Conservation (phyloP, 371 early-diverging fungal species). For the Mucor saturninus region DNA sequence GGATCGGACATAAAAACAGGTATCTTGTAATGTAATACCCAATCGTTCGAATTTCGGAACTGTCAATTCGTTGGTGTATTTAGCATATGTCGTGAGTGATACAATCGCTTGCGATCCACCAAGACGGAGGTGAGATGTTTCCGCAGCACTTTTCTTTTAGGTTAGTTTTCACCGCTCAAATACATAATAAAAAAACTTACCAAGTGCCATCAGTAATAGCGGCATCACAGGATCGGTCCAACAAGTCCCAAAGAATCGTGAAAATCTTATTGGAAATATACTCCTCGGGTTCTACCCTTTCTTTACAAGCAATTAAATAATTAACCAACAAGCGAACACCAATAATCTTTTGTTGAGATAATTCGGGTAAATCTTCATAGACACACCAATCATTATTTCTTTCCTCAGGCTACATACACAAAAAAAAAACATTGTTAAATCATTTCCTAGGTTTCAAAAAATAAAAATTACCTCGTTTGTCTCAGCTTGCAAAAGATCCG, state of each 20-base stretch:
- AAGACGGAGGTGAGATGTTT: constrained; percentile 59
- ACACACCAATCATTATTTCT: constrained; percentile 38
- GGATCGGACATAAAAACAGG: constrained; percentile 83
- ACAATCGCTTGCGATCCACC: constrained; percentile 71
- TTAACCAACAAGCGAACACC: constrained; percentile 41
- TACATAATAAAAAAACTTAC: constrained; percentile 18
- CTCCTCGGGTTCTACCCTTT: constrained; percentile 15
- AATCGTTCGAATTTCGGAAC: constrained; percentile 62
- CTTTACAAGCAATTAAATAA: constrained; percentile 31
- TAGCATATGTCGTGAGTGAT: constrained; percentile 61
- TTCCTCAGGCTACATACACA: constrained; percentile 8
- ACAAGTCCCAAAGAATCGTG: constrained; percentile 31
- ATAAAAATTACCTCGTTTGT: constrained; percentile 13
- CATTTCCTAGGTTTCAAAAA: no score
- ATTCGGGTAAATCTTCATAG: constrained; percentile 34
- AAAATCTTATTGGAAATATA: constrained; percentile 26
- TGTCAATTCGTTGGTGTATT: constrained; percentile 59
- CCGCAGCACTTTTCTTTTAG: constrained; percentile 36
- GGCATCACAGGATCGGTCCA: constrained; percentile 33
- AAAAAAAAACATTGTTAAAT: no score
- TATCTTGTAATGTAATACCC: constrained; percentile 72
- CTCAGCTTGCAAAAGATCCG: constrained; percentile 47
- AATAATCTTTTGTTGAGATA: constrained; percentile 39
- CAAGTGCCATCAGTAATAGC: constrained; percentile 30
- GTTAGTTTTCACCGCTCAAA: background rate